Evolutionary conservation across 768 basidiomycete species (phyloP).

Genomic region (Tylopilus felleus): DNA sequence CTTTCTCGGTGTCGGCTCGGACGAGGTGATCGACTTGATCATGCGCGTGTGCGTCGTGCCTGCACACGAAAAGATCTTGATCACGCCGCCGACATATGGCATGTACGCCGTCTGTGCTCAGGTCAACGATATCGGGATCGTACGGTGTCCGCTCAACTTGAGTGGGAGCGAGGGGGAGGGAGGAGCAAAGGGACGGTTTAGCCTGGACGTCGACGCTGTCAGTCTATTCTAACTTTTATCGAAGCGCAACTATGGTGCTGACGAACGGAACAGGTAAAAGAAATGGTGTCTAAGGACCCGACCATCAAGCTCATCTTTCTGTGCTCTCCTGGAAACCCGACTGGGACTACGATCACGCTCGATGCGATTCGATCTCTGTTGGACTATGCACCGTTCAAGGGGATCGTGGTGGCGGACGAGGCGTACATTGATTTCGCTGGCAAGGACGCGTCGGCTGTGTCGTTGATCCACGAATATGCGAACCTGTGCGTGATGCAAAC

Average conservation of each 20-base stretch:
- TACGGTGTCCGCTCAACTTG: conserved; percentile 71
- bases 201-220: conserved; percentile 71
- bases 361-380: conserved; percentile 63
- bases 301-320: conserved; percentile 89
- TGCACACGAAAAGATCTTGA: conserved; percentile 75
- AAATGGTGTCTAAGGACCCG: conserved; percentile 62
- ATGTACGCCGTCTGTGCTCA: conserved; percentile 97
- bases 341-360: conserved; percentile 81
- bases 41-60: conserved; percentile 88
- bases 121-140: conserved; percentile 85
- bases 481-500: conserved; percentile 97
- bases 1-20: conserved; percentile 94
- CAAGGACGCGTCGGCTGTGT: conserved; percentile 56
- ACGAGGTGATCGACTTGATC: conserved; percentile 93
- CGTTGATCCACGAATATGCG: conserved; percentile 72
- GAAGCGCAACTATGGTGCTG: neutral
- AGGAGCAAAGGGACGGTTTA: conserved; percentile 70
- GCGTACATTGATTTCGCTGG: conserved; percentile 95
- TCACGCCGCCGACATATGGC: conserved; percentile 94
- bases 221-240: conserved; percentile 20
- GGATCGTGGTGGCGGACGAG: conserved; percentile 92
- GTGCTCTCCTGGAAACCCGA: conserved; percentile 97
- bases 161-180: conserved; percentile 62
- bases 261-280: conserved; percentile 57
- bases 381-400: conserved; percentile 79